Evolutionary conservation across 2,329 filamentous ascomycete species (phyloP).

Genomic region (Neodidymelliopsis sp.): DNA sequence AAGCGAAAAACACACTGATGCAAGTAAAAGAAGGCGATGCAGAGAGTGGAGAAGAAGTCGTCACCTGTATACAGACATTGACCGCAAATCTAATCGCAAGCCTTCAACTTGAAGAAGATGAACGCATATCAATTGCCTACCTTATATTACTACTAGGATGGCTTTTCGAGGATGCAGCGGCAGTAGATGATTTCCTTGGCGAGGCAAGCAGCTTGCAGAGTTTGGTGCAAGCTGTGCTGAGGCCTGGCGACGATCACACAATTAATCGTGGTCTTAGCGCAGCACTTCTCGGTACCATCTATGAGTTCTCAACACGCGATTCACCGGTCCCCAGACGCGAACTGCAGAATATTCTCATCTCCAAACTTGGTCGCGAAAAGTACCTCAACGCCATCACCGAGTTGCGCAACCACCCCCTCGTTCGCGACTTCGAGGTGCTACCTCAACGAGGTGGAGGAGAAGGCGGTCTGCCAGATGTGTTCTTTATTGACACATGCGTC

Average conservation of each 20-base stretch:
- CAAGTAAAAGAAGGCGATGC: slow-evolving; percentile 88
- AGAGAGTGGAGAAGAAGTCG: slow-evolving; percentile 88
- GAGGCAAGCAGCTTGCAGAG: slow-evolving; percentile 94
- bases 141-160: slow-evolving; percentile 88
- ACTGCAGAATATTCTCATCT: slow-evolving; percentile 78
- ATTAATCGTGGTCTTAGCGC: slow-evolving; percentile 84
- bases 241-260: slow-evolving; percentile 61
- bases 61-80: slow-evolving; percentile 90
- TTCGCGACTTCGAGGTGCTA: slow-evolving; percentile 90
- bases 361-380: slow-evolving; percentile 81
- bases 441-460: slow-evolving; percentile 65
- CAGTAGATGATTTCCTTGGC: slow-evolving; percentile 88
- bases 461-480: slow-evolving; percentile 76
- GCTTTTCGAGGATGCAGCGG: slow-evolving; percentile 91
- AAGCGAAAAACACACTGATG: slow-evolving; percentile 82
- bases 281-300: slow-evolving; percentile 84
- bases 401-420: slow-evolving; percentile 76
- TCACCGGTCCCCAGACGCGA: slow-evolving; percentile 85
- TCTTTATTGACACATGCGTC: slow-evolving; percentile 84
- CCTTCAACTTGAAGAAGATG: slow-evolving; percentile 77
- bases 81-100: slow-evolving; percentile 85
- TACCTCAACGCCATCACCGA: slow-evolving; percentile 84
- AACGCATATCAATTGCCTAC: slow-evolving; percentile 82
- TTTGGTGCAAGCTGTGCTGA: slow-evolving; percentile 74
- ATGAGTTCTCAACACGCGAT: slow-evolving; percentile 98